Percentiles rank a stretch among this genome's conserved stretches.
Evolutionary conservation across 2,329 filamentous ascomycete genomes (phyloP).

Genomic region (Ophiostoma montium): DNA sequence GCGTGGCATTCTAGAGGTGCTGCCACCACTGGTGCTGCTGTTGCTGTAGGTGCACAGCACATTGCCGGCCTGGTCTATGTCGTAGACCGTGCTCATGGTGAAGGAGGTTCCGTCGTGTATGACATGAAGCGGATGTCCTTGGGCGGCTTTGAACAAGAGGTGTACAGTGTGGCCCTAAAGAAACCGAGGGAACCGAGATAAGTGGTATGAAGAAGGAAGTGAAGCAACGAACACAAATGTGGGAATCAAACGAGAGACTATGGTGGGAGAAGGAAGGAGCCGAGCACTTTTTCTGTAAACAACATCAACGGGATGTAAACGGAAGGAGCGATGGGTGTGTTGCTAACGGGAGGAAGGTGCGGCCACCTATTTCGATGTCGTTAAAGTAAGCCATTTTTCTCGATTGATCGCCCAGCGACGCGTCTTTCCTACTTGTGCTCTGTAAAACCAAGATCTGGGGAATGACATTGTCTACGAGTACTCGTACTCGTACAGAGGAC

Average conservation of each 20-base stretch:
- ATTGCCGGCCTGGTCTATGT: conserved; percentile 25
- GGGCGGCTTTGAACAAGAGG: no score
- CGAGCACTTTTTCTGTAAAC: no score
- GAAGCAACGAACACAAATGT: no score
- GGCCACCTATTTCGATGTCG: not conserved
- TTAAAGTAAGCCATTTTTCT: not conserved
- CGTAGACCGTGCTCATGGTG: conserved; percentile 21
- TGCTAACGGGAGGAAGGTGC: not conserved
- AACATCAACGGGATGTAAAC: no score
- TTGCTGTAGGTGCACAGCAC: conserved; percentile 23
- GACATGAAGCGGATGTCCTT: not conserved
- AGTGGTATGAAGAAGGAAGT: no score
- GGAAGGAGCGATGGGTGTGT: not conserved
- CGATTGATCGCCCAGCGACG: not conserved
- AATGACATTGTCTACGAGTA: not conserved
- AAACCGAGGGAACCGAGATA: no score
- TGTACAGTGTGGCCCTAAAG: no score
- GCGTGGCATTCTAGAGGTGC: not conserved
- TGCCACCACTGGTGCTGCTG: not conserved
- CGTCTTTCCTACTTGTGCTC: no score
- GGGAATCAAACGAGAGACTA: no score
- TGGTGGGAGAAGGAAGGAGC: no score
- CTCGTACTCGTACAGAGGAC: no score
- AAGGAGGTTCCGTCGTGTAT: not conserved
- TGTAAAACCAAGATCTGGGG: not conserved